These are phyloP conservation scores for Gryganskiella cystojenkinii DNA, from an alignment of 192 early-diverging fungal genomes.

Conservation along the genomic window DNA sequence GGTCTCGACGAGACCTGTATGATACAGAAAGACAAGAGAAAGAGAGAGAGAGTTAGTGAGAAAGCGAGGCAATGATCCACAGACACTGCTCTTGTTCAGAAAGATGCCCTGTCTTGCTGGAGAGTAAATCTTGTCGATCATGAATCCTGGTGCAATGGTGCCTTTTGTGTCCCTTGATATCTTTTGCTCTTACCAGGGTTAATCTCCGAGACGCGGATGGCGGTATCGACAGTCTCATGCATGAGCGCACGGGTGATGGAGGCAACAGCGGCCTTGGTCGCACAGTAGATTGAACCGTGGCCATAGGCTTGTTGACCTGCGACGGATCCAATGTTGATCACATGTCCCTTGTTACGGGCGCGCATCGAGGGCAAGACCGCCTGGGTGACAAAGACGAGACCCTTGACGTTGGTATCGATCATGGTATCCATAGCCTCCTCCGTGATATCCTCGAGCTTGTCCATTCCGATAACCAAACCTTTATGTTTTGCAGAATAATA, in stretches of 20 bases:
- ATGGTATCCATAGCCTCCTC: slow-evolving; percentile 75
- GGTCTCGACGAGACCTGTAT: slow-evolving; percentile 78
- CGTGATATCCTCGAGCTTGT: slow-evolving; percentile 68
- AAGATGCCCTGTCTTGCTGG: too few species aligned
- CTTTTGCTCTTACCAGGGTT: slow-evolving; percentile 59
- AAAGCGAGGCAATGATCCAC: background rate
- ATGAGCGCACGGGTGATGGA: slow-evolving; percentile 83
- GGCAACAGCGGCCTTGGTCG: slow-evolving; percentile 83
- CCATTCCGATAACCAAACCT: slow-evolving; percentile 79
- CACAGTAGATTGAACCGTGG: slow-evolving; percentile 85
- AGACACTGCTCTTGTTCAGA: too few species aligned
- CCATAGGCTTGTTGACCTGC: slow-evolving; percentile 79
- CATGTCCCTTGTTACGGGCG: slow-evolving; percentile 69
- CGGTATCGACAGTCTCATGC: slow-evolving; percentile 79
- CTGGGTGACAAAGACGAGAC: slow-evolving; percentile 81
- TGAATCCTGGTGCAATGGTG: too few species aligned
- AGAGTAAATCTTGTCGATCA: too few species aligned
- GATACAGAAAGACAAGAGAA: background rate
- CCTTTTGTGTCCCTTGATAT: background rate
- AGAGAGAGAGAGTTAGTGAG: background rate
- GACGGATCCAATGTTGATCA: slow-evolving; percentile 91
- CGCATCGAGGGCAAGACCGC: slow-evolving; percentile 87
- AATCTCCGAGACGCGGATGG: slow-evolving; percentile 85
- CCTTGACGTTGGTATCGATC: slow-evolving; percentile 93
- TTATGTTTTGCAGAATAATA: slow-evolving; percentile 5